Evolutionary conservation across 805 yeast genomes (phyloP), one percentile per base, ranked within the genome.

Genomic region (Metschnikowia drakensbergensis): DNA sequence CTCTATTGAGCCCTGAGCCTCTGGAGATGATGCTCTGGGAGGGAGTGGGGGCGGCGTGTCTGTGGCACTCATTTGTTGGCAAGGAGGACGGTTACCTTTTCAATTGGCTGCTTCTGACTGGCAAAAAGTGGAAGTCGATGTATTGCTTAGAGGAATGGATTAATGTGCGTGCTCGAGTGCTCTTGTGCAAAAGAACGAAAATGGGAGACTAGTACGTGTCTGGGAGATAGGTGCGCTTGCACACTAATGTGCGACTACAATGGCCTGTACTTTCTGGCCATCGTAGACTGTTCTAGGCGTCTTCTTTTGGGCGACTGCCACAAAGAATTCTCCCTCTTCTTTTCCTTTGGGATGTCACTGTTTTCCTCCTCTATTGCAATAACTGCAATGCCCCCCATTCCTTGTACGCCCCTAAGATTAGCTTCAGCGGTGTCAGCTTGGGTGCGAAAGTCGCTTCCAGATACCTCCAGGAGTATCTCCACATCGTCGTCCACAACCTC

Each of bases 401-500:
- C 13, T 31, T 23, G 22, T 9, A 28, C n/a, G 17, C 27, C 5
- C 34, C 42, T 10, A 26, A 10, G 32, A 6, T 7, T n/a, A 11
- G 13, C 17, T 9, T 23, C 35, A n/a, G 23, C 33, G 10, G 10
- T 23, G 11, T 33, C 29, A 25, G 6, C 33, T 6, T 33, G 37
- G 32, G 10, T 33, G 30, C 43, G 29, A 23, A 13, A 23, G 6
- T 31, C 36, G 13, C 36, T 23, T 40, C 36, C 43, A 9, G 47
- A 38, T 1, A 45, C 47, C 26, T 50, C 54, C 22, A 50, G 48
- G 23, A 51, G 47, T 5, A 47, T 27, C 9, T 50, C 45, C 47
- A 49, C 27, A 6, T 51, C 57, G 17, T 46, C 50, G 17, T 47
- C 52, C 38, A 46, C 40, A 8, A 54, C 45, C 38, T 54, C 54